Evolutionary conservation across 2,329 filamentous ascomycete genomes (phyloP), one percentile per base, ranked within the genome.

Genomic region (Trichoderma lentiforme): DNA sequence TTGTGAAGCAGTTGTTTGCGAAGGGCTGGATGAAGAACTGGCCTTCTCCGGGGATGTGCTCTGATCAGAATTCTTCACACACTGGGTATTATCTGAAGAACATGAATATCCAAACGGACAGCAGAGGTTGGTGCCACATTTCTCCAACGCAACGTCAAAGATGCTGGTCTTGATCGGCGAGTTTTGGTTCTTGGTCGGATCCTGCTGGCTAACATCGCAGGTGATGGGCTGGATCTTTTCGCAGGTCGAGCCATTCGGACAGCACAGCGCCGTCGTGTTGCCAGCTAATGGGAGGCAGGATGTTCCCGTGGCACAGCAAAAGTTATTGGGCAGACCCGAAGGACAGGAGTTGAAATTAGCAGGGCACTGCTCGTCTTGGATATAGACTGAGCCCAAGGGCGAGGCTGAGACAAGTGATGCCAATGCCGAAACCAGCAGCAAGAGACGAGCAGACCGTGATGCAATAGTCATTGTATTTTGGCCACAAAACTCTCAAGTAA

Each of bases 31-130:
- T 6, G 51, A 39, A 18, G 51, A 14, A 32, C 34, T 21, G 6
- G 57, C 76, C 74, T 74, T 78, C 69, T 79, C 82, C 26, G 83
- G 83, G 51, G 75, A n/a, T 36, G 78, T 74, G 9, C 80, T 79
- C 76, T 91, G 87, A 76, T 91, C 85, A 18, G 81, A 73, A 73
- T 89, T 80, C 75, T 82, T 83, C 12, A 83, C 78, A 76, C 92
- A 94, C 73, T 82, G 72, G 12, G 47, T 53, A 64, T 80, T 73
- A n/a, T 82, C 82, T 67, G 78, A 78, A 43, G 86, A 80, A 81
- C 92, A 95, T 1, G 83, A 82, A 81, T 91, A 94, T 3, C 92
- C 92, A 79, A 91, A 90, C 0, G 92, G 92, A 78, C 92, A 95
- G 81, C 92, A 95, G n/a, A 75, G 69, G 75, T 73, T 80, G 21